A percentile compares a stretch with the other conserved stretches of the same genome.
Conservation (phyloP, 2,329 filamentous ascomycete genomes). For the Sclerotinia borealis region DNA sequence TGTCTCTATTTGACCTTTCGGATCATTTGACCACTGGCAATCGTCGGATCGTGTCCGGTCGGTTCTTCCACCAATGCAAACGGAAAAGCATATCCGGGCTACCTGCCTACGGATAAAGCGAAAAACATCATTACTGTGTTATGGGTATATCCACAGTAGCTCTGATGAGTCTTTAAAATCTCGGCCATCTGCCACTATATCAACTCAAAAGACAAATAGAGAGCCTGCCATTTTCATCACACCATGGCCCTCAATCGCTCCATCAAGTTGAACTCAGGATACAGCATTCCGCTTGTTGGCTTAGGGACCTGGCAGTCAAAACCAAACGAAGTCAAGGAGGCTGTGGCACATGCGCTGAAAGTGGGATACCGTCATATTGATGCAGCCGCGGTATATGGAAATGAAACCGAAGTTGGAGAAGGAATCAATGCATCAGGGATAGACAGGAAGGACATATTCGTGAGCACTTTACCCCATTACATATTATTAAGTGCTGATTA, state of each 20-base stretch:
- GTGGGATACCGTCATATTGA: constrained; percentile 49
- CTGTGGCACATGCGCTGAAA: constrained; percentile 36
- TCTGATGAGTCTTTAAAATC: not conserved
- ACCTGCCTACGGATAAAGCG: constrained; percentile 2
- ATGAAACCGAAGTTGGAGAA: constrained; percentile 77
- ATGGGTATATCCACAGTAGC: not conserved
- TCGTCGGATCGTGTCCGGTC: not conserved
- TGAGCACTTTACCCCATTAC: not conserved
- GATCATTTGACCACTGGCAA: not conserved
- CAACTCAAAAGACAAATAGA: not conserved
- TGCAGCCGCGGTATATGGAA: constrained; percentile 65
- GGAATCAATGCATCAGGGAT: constrained; percentile 65
- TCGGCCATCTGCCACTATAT: not conserved
- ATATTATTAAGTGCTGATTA: not conserved
- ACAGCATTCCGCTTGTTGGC: constrained; percentile 35
- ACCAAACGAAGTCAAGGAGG: constrained; percentile 37
- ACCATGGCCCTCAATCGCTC: constrained; percentile 18
- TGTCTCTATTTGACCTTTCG: not conserved
- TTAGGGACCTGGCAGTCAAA: constrained; percentile 44
- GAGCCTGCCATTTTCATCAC: not conserved
- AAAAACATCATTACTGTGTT: not conserved
- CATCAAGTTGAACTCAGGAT: constrained; percentile 32
- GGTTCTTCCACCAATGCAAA: not conserved
- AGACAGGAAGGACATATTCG: constrained; percentile 57
- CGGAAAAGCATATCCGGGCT: constrained; percentile 7